Base-by-base conservation (phyloP, 768 basidiomycete genomes). In the Leccinum incarnatum region DNA sequence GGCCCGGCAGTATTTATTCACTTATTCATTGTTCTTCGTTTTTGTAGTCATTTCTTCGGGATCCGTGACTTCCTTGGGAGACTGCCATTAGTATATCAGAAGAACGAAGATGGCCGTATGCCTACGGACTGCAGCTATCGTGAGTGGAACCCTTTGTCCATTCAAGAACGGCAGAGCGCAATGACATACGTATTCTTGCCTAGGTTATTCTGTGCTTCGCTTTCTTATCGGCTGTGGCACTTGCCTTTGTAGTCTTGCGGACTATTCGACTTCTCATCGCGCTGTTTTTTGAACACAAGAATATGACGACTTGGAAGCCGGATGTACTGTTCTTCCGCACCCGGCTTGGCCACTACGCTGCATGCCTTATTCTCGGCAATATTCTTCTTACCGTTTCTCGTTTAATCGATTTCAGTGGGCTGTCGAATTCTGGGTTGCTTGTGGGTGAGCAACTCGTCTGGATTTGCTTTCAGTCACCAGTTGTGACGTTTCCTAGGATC, bases 251-350 rank as follows among this genome's bases (percentile, higher is more conserved):
- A 52, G 75, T 74, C 55, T 55, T 78, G 30, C 80, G 84, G 57
- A 74, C 80, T 37, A 60, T 77, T 50, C 85, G 79, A 74, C 70
- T 85, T 46, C 80, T 76, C 45, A 34, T 79, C 25, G 69, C 69
- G 54, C 71, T 75, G 34, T 63, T 71, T 59, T 63, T 76, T 57
- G 67, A 62, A 32, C 65, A 56, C 36, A 61, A 68, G 17, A 51
- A 65, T 29, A 66, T 69, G 58, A 67, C 78, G 17, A 55, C 60
- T 30, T 72, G 74, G 50, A 57, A 64, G 4, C 68, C 70, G 32
- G 83, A 84, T 69, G 81, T 79, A 45, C 74, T 83, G 59, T 89
- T 90, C 71, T 88, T 91, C 71, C 79, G 81, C 57, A 88, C 87
- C 7, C 87, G 88, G 61, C 79, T 89, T 14, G 89, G 89, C 1